phyloP scores from a whole-genome alignment of 2,329 filamentous ascomycete genomes.

The Ophiostoma sp. region DNA sequence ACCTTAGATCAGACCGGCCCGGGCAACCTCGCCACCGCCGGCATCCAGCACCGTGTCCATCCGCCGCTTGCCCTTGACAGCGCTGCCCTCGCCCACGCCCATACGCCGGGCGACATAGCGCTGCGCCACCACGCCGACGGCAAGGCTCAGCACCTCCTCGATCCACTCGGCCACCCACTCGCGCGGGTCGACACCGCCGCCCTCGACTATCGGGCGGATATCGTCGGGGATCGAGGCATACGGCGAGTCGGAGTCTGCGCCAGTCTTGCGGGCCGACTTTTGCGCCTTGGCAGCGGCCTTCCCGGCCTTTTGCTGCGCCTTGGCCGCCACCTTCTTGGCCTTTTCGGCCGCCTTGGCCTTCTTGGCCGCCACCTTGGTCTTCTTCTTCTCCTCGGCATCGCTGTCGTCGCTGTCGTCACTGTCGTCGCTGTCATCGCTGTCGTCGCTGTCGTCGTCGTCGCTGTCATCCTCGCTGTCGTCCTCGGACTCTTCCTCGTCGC shows the following conservation, averaged over 20 bases:
- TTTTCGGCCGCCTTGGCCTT: conserved; percentile 8
- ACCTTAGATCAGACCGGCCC: conserved; percentile 49
- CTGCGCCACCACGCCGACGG: conserved; percentile 83
- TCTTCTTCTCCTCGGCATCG: conserved; percentile 15
- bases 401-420: conserved; percentile 11
- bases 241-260: neutral
- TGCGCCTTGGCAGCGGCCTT: conserved; percentile 8
- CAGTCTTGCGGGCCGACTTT: neutral
- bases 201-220: conserved; percentile 77
- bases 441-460: conserved; percentile 3
- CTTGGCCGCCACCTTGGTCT: conserved; percentile 8
- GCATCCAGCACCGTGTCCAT: conserved; percentile 53
- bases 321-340: conserved; percentile 11
- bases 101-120: conserved; percentile 90
- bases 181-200: conserved; percentile 74
- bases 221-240: conserved; percentile 62
- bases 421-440: neutral
- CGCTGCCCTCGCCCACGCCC: conserved; percentile 81
- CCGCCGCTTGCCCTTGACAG: conserved; percentile 57
- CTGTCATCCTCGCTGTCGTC: neutral
- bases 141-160: conserved; percentile 74
- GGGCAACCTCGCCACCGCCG: conserved; percentile 54
- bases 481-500: conserved; percentile 33
- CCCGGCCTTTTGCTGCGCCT: neutral
- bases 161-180: conserved; percentile 99